A percentile compares a stretch with the other conserved stretches of the same genome.
phyloP scores from a whole-genome alignment of 352 stramenopile species.

The Phytophthora pinifolia region DNA sequence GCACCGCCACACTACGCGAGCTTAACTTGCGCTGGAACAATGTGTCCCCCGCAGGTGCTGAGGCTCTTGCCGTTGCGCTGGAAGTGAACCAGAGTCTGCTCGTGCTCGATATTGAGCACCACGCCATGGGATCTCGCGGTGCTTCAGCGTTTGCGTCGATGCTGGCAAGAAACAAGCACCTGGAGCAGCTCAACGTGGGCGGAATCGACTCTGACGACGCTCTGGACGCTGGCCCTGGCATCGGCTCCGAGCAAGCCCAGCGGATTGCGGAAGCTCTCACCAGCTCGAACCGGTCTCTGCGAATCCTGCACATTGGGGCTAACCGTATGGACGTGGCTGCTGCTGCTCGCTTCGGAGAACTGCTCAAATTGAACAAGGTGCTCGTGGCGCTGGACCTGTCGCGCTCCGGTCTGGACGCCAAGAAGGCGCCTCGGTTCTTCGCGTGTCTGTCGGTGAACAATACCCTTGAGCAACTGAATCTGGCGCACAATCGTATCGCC shows the following conservation, averaged over 20 bases:
- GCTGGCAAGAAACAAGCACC: conserved; percentile 51
- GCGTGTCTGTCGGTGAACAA: conserved; percentile 64
- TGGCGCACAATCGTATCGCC: conserved; percentile 70
- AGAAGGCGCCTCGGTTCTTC: conserved; percentile 64
- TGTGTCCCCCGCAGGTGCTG: conserved; percentile 51
- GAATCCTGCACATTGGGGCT: conserved; percentile 51
- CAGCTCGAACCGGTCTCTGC: conserved; percentile 53
- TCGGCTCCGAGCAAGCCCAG: conserved; percentile 51
- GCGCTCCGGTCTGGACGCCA: conserved; percentile 52
- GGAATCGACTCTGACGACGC: conserved; percentile 58
- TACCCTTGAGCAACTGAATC: conserved; percentile 44
- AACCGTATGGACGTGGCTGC: conserved; percentile 66
- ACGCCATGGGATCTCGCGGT: conserved; percentile 60
- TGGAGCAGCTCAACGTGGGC: conserved; percentile 66
- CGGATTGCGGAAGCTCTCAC: conserved; percentile 45
- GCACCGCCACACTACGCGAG: conserved; percentile 60
- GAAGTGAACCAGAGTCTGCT: conserved; percentile 56
- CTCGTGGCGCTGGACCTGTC: conserved; percentile 68
- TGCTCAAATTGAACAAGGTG: conserved; percentile 52
- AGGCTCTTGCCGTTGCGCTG: conserved; percentile 56
- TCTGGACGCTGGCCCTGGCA: conserved; percentile 38
- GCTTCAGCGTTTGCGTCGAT: conserved; percentile 63
- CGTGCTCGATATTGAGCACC: conserved; percentile 74
- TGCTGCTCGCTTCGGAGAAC: conserved; percentile 47
- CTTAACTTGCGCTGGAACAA: conserved; percentile 78